Percentiles rank a stretch among this genome's conserved stretches.
phyloP scores from a whole-genome alignment of 768 basidiomycete species.

The Mycena maculata region DNA sequence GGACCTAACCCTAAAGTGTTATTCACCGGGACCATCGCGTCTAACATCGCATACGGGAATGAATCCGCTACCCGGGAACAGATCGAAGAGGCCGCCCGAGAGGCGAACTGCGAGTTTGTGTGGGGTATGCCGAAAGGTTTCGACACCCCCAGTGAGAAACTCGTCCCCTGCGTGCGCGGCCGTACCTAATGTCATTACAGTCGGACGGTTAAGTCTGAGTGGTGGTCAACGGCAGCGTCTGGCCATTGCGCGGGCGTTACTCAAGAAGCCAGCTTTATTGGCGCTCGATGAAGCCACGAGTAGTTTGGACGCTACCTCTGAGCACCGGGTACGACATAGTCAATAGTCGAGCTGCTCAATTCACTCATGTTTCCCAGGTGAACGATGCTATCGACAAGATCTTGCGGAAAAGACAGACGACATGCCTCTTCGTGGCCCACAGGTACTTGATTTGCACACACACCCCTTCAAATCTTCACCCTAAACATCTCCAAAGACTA shows the following conservation, averaged over 20 bases:
- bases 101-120: constrained; percentile 96
- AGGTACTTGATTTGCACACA: constrained; percentile 29
- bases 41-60: constrained; percentile 93
- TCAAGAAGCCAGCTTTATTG: constrained; percentile 90
- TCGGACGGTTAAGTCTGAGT: constrained; percentile 75
- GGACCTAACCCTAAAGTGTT: too few relatives aligned
- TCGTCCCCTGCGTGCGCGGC: background rate
- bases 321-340: constrained; percentile 69
- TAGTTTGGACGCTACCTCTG: constrained; percentile 89
- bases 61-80: constrained; percentile 80
- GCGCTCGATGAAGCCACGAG: constrained; percentile 92
- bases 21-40: constrained; percentile 93
- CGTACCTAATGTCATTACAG: constrained; percentile 46
- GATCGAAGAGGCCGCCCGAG: constrained; percentile 87
- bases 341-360: background rate
- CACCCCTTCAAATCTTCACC: too few relatives aligned
- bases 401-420: constrained; percentile 80
- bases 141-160: constrained; percentile 84
- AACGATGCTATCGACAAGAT: constrained; percentile 94
- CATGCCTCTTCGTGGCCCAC: constrained; percentile 91
- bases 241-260: constrained; percentile 86
- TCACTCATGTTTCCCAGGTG: constrained; percentile 55
- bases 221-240: constrained; percentile 87
- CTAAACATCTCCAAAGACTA: constrained; percentile 54
- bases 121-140: constrained; percentile 95